Conservation (phyloP, 1,284 basidiomycete genomes). For the Coriolopsis trogii region DNA sequence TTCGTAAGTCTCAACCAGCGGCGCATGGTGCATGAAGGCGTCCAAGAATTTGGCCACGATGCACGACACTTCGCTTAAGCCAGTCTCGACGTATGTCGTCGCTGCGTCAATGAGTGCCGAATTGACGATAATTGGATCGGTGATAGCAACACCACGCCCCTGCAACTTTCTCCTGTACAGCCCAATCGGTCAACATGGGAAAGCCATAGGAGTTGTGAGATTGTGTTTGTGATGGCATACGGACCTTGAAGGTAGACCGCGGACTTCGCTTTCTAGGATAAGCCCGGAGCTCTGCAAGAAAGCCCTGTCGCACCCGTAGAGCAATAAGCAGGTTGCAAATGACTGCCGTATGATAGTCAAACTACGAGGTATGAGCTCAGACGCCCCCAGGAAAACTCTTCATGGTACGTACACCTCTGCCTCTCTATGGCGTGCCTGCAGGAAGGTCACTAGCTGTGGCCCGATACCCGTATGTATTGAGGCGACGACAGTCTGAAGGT, state of each 20-base stretch:
- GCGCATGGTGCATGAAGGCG: constrained; percentile 57
- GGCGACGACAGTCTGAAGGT: constrained; percentile 53
- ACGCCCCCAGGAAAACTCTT: constrained; percentile 18
- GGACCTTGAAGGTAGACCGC: constrained; percentile 57
- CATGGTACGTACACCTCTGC: constrained; percentile 24
- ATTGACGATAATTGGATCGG: constrained; percentile 63
- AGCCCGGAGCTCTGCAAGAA: constrained; percentile 46
- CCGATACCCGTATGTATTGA: constrained; percentile 49
- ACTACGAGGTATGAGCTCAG: constrained; percentile 13
- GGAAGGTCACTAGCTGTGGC: constrained; percentile 38
- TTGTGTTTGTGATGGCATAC: too few species aligned
- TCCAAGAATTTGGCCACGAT: constrained; percentile 66
- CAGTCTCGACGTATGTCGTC: constrained; percentile 51
- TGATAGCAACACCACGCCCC: constrained; percentile 41
- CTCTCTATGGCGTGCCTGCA: constrained; percentile 30
- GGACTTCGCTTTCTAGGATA: constrained; percentile 49
- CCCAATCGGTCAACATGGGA: too few species aligned
- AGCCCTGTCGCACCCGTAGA: constrained; percentile 65
- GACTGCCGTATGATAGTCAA: constrained; percentile 57
- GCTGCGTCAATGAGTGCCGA: constrained; percentile 54
- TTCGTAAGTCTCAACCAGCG: constrained; percentile 63
- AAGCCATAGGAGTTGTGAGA: too few species aligned
- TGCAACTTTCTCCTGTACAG: constrained; percentile 51
- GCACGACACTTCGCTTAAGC: constrained; percentile 53
- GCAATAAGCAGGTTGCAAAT: constrained; percentile 57